Conservation (phyloP, 2,329 filamentous ascomycete species). For the Colletotrichum musae region DNA sequence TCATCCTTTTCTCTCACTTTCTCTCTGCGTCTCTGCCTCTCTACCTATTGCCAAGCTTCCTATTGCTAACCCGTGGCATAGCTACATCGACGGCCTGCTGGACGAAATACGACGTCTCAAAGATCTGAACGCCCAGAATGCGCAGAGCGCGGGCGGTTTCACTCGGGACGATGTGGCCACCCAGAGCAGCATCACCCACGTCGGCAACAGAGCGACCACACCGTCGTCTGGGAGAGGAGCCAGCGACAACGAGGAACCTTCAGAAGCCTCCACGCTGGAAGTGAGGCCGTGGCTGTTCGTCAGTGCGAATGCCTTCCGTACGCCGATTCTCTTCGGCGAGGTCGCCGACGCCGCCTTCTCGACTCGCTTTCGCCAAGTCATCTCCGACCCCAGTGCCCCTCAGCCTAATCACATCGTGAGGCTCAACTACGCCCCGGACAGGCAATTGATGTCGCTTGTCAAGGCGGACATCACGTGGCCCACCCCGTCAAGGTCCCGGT, state of each 20-base stretch:
- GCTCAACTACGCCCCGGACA: conserved; percentile 51
- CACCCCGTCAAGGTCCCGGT: conserved; percentile 52
- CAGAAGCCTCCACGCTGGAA: conserved; percentile 31
- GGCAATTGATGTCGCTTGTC: conserved; percentile 46
- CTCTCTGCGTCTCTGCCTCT: too few species aligned
- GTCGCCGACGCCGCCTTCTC: conserved; percentile 54
- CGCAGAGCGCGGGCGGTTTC: background rate
- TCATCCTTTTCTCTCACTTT: too few species aligned
- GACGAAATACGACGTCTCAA: conserved; percentile 52
- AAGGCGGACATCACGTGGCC: conserved; percentile 55
- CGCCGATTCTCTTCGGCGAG: conserved; percentile 52
- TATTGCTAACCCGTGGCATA: conserved; percentile 16
- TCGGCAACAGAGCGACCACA: conserved; percentile 15
- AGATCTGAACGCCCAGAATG: conserved; percentile 25
- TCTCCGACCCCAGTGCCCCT: conserved; percentile 45
- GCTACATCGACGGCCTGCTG: conserved; percentile 53
- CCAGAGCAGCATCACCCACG: conserved; percentile 3
- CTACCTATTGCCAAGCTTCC: background rate
- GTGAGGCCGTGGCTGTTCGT: conserved; percentile 51
- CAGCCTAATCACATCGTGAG: conserved; percentile 50
- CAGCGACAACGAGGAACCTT: conserved; percentile 18
- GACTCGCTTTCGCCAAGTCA: conserved; percentile 53
- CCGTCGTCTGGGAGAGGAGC: conserved; percentile 13
- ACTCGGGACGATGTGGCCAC: background rate
- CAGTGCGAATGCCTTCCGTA: conserved; percentile 50